These are phyloP conservation scores for Stemphylium beticola DNA, from an alignment of 2,329 filamentous ascomycete genomes.

Conservation along the genomic window DNA sequence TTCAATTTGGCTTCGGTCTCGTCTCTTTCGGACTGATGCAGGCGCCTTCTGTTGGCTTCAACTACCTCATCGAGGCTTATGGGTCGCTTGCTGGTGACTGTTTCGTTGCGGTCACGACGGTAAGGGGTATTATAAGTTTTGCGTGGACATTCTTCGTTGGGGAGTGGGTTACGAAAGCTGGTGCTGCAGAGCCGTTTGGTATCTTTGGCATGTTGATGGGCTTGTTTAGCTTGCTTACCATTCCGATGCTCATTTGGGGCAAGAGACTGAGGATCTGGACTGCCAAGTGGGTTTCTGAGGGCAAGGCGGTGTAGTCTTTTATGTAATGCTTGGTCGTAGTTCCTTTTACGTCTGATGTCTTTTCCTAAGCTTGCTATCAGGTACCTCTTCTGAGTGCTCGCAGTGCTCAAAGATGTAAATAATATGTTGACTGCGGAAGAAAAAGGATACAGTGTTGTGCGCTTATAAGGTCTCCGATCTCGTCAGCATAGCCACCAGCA, in stretches of 20 bases:
- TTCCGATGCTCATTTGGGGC: conserved; percentile 49
- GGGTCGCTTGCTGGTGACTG: conserved; percentile 57
- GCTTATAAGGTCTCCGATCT: no score
- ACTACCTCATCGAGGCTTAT: conserved; percentile 60
- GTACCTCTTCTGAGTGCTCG: no score
- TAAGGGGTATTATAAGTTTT: conserved; percentile 59
- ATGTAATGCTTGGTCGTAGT: no score
- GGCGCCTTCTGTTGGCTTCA: conserved; percentile 52
- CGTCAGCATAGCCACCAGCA: no score
- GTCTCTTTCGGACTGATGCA: conserved; percentile 51
- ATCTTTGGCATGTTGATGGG: conserved; percentile 62
- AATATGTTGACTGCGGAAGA: no score
- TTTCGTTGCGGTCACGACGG: conserved; percentile 60
- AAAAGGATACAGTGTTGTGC: no score
- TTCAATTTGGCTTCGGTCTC: conserved; percentile 50
- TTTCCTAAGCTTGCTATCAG: no score
- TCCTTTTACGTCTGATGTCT: not conserved
- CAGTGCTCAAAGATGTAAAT: no score
- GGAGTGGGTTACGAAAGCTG: conserved; percentile 54
- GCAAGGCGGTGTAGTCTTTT: conserved; percentile 14
- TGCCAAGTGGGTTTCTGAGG: conserved; percentile 40
- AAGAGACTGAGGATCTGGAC: conserved; percentile 53
- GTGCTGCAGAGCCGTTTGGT: conserved; percentile 58
- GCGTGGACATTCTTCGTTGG: conserved; percentile 62
- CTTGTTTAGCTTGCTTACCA: conserved; percentile 50